Evolutionary conservation across 2,329 filamentous ascomycete species (phyloP).

Genomic region (Arthroderma sp.): DNA sequence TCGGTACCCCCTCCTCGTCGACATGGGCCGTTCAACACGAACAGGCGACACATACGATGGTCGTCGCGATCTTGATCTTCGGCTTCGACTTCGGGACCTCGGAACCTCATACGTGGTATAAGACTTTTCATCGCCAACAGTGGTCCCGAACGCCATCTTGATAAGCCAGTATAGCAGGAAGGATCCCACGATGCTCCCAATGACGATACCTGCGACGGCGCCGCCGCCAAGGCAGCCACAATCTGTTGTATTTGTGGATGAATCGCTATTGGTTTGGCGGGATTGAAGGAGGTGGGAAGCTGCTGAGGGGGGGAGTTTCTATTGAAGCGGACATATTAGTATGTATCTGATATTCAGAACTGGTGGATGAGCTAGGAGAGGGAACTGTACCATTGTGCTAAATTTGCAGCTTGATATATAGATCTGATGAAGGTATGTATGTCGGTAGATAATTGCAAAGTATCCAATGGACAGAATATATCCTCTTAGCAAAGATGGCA

Average conservation of each 20-base stretch:
- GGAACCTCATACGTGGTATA: slow-evolving; percentile 8
- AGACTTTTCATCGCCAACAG: slow-evolving; percentile 16
- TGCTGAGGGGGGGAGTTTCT: slow-evolving; percentile 9
- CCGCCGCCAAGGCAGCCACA: slow-evolving; percentile 23
- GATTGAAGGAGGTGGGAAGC: slow-evolving; percentile 8
- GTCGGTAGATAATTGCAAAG: too few species aligned
- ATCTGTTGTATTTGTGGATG: background rate
- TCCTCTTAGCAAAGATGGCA: too few species aligned
- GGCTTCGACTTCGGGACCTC: slow-evolving; percentile 11
- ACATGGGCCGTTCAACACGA: slow-evolving; percentile 16
- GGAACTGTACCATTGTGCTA: too few species aligned
- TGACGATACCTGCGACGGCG: slow-evolving; percentile 27
- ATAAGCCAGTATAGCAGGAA: slow-evolving; percentile 26
- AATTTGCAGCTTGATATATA: too few species aligned
- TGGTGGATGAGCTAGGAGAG: too few species aligned
- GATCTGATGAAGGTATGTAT: too few species aligned
- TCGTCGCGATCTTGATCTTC: slow-evolving; percentile 13
- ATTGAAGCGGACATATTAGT: too few species aligned
- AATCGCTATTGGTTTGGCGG: slow-evolving; percentile 11
- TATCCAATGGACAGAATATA: too few species aligned
- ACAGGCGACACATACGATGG: slow-evolving; percentile 19
- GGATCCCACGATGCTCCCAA: slow-evolving; percentile 26
- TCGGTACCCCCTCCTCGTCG: slow-evolving; percentile 15
- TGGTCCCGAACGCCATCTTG: slow-evolving; percentile 15
- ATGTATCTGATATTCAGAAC: too few species aligned